These are phyloP conservation scores for Candida argentea DNA, from an alignment of 805 yeast genomes.

Conservation along the genomic window DNA sequence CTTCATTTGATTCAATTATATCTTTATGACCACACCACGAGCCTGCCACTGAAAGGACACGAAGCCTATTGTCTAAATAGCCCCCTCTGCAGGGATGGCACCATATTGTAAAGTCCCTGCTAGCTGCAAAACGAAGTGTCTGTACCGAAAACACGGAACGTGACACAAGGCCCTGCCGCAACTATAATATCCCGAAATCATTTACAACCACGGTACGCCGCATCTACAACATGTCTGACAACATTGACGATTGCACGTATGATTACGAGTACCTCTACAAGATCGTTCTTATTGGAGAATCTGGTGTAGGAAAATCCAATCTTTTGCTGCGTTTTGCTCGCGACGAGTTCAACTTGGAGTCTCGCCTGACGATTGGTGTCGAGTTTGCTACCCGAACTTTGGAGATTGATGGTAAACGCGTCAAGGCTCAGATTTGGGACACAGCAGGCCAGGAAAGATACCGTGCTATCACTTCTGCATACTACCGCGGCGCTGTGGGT, in stretches of 20 bases:
- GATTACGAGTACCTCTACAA: slow-evolving; percentile 92
- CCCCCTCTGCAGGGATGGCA: too few species aligned
- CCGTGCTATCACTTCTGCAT: slow-evolving; percentile 95
- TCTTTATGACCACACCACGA: too few species aligned
- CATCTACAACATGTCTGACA: slow-evolving; percentile 33
- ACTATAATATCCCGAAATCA: too few species aligned
- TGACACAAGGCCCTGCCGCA: too few species aligned
- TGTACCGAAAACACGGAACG: too few species aligned
- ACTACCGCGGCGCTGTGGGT: slow-evolving; percentile 97
- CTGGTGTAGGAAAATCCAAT: slow-evolving; percentile 96
- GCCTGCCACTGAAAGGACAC: too few species aligned
- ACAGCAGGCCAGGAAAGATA: slow-evolving; percentile 99
- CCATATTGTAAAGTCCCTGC: too few species aligned
- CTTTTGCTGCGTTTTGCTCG: slow-evolving; percentile 87
- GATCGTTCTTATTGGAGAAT: slow-evolving; percentile 93
- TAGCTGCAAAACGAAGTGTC: too few species aligned
- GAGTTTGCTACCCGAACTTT: slow-evolving; percentile 96
- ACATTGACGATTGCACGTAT: slow-evolving; percentile 36
- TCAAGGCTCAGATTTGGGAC: slow-evolving; percentile 94
- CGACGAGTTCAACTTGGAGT: slow-evolving; percentile 90
- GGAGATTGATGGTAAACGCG: slow-evolving; percentile 73
- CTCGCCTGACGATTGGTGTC: slow-evolving; percentile 93
- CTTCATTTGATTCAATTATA: too few species aligned
- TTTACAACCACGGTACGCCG: too few species aligned
- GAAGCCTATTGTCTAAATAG: too few species aligned